These are phyloP conservation scores for Verbena officinalis DNA, from an alignment of 257 asterid species.

Conservation along the genomic window DNA sequence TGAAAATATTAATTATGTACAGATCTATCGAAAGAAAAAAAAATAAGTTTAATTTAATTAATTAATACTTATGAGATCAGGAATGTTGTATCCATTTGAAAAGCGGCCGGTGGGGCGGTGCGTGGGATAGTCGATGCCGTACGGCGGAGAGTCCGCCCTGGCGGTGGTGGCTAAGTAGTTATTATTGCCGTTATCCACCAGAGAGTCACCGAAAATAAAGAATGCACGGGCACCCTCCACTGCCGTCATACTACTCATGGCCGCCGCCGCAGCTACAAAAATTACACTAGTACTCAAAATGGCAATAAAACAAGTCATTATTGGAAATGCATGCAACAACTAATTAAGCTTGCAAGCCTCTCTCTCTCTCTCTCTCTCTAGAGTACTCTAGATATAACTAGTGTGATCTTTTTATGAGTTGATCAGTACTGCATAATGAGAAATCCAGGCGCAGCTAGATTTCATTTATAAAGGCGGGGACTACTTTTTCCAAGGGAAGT, in stretches of 20 bases:
- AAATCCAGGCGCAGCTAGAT: neutral
- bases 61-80: conserved; percentile 78
- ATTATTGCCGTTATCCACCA: conserved; percentile 81
- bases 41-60: no score
- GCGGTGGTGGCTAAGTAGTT: conserved; percentile 67
- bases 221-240: conserved; percentile 64
- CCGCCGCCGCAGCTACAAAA: conserved; percentile 11
- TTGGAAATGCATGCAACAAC: neutral
- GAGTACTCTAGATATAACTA: neutral
- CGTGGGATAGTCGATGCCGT: conserved; percentile 75
- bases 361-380: neutral
- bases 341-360: no score
- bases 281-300: conserved; percentile 16
- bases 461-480: conserved; percentile 35
- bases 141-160: conserved; percentile 80
- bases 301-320: conserved; percentile 28
- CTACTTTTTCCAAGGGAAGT: no score
- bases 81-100: conserved; percentile 71
- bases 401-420: no score
- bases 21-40: no score
- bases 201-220: conserved; percentile 78
- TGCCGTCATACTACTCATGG: neutral
- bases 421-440: neutral
- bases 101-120: conserved; percentile 82
- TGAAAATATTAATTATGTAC: no score